Percentiles rank a stretch among this genome's conserved stretches.
phyloP scores from a whole-genome alignment of 2,329 filamentous ascomycete species.

The Periconia sp. region DNA sequence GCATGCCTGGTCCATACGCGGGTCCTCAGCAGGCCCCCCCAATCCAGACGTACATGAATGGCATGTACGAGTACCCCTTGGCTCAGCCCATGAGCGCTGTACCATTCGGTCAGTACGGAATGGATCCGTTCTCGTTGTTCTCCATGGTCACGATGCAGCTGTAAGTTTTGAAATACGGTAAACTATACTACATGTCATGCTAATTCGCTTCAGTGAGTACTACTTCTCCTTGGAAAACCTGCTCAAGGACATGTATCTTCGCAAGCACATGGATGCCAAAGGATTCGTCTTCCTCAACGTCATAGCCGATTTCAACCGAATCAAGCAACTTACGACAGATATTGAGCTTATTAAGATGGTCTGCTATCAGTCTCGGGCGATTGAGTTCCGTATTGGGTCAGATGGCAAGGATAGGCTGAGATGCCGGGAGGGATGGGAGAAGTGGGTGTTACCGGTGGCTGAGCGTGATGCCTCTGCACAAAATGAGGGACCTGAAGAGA shows the following conservation, averaged over 20 bases:
- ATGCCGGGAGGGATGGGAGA: slow-evolving; percentile 72
- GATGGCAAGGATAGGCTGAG: slow-evolving; percentile 81
- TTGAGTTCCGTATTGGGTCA: slow-evolving; percentile 74
- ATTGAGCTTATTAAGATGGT: slow-evolving; percentile 73
- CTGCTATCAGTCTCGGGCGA: slow-evolving; percentile 68
- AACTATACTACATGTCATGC: slow-evolving; percentile 6
- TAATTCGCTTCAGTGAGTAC: slow-evolving; percentile 69
- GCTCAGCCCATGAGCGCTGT: slow-evolving; percentile 61
- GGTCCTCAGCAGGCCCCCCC: slow-evolving; percentile 44
- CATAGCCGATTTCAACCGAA: slow-evolving; percentile 83
- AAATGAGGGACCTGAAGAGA: slow-evolving; percentile 66
- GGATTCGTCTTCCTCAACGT: slow-evolving; percentile 83
- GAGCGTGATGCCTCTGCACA: slow-evolving; percentile 74
- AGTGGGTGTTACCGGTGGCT: slow-evolving; percentile 73
- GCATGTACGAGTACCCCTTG: slow-evolving; percentile 60
- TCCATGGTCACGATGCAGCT: slow-evolving; percentile 63
- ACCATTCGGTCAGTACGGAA: slow-evolving; percentile 59
- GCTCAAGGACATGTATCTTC: slow-evolving; percentile 87
- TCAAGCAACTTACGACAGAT: slow-evolving; percentile 72
- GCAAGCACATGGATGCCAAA: slow-evolving; percentile 91
- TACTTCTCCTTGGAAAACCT: slow-evolving; percentile 97
- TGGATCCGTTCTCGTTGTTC: slow-evolving; percentile 60
- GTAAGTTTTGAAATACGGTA: slow-evolving; percentile 39
- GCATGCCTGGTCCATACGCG: slow-evolving; percentile 35
- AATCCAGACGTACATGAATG: slow-evolving; percentile 53